Evolutionary conservation across 352 stramenopile genomes (phyloP).

Genomic region (Phytophthora fragariaefolia): DNA sequence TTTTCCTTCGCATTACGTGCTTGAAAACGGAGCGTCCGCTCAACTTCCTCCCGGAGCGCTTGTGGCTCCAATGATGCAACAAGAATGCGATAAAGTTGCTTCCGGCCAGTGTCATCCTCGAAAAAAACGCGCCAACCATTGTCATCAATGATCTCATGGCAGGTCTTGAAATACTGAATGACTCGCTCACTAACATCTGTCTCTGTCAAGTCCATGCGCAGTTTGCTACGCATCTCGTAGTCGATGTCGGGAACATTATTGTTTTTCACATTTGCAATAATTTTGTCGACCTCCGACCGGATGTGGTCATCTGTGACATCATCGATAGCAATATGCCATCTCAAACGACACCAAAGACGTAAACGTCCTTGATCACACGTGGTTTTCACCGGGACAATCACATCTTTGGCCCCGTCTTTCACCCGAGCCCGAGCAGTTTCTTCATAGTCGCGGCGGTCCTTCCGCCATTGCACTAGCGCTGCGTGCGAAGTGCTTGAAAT

Average conservation of each 20-base stretch:
- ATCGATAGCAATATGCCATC: background rate
- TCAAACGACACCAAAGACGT: background rate
- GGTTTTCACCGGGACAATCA: background rate
- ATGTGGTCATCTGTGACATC: slow-evolving; percentile 1
- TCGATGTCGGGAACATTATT: background rate
- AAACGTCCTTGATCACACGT: background rate
- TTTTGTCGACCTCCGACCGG: background rate
- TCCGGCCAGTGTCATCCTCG: background rate
- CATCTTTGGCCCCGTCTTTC: background rate
- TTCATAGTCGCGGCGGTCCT: slow-evolving; percentile 3
- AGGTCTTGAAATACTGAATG: too few relatives aligned
- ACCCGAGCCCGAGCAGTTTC: background rate
- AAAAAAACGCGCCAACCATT: slow-evolving; percentile 6
- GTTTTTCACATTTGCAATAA: slow-evolving; percentile 1
- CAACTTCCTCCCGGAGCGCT: background rate
- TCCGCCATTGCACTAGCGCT: slow-evolving; percentile 4
- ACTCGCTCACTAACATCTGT: too few relatives aligned
- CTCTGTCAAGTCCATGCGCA: too few relatives aligned
- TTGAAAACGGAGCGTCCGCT: background rate
- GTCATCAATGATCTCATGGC: background rate
- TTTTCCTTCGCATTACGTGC: background rate
- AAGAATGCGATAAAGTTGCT: background rate
- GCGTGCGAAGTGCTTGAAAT: slow-evolving; percentile 3
- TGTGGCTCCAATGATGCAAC: background rate
- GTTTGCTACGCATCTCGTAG: too few relatives aligned